These are phyloP conservation scores for Dactylellina haptotyla DNA, from an alignment of 2,329 filamentous ascomycete species.

Conservation along the genomic window DNA sequence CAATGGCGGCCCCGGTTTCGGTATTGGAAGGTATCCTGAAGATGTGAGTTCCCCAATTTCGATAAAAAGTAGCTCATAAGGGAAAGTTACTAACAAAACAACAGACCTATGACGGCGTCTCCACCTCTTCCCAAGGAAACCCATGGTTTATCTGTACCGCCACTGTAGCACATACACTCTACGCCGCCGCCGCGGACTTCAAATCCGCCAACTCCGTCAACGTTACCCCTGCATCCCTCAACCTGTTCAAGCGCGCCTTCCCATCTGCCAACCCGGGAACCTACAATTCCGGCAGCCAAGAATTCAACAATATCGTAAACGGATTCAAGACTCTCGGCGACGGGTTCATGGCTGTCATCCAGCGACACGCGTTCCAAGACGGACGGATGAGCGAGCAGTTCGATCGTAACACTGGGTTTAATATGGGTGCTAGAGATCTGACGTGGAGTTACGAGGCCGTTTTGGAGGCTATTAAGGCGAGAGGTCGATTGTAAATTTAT, in stretches of 20 bases:
- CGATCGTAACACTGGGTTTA: constrained; percentile 64
- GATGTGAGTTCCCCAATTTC: constrained; percentile 73
- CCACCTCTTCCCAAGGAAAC: constrained; percentile 65
- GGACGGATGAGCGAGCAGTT: constrained; percentile 77
- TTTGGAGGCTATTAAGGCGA: constrained; percentile 65
- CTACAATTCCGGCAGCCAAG: constrained; percentile 69
- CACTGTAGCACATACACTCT: constrained; percentile 81
- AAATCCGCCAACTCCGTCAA: constrained; percentile 71
- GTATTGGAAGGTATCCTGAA: constrained; percentile 75
- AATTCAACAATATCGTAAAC: constrained; percentile 68
- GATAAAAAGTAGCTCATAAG: constrained; percentile 78
- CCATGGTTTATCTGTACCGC: constrained; percentile 83
- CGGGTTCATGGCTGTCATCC: constrained; percentile 65
- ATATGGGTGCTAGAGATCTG: constrained; percentile 69
- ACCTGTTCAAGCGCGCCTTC: constrained; percentile 76
- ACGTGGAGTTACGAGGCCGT: constrained; percentile 80
- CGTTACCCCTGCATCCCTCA: constrained; percentile 72
- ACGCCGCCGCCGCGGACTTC: constrained; percentile 79
- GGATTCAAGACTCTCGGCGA: constrained; percentile 73
- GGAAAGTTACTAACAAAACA: constrained; percentile 67
- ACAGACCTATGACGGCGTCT: constrained; percentile 77
- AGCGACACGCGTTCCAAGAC: constrained; percentile 67
- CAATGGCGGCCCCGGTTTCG: constrained; percentile 67
- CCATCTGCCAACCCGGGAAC: constrained; percentile 71
- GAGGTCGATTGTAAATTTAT: constrained; percentile 22